Evolutionary conservation across 2,329 filamentous ascomycete species (phyloP).

Genomic region (Fusarium temperatum): DNA sequence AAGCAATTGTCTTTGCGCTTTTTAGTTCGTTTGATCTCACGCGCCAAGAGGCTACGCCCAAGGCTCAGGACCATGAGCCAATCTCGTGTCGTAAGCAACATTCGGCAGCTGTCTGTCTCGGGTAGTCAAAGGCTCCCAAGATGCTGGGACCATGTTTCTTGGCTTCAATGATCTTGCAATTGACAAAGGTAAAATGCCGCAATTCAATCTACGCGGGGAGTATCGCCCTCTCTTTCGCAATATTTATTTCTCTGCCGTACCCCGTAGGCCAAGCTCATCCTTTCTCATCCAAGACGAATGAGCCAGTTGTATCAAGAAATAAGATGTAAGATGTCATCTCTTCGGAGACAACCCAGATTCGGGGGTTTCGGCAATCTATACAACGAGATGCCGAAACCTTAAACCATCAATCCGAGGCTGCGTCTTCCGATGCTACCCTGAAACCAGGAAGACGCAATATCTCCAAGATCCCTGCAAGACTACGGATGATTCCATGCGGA

Average conservation of each 20-base stretch:
- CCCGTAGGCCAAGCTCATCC: accelerated
- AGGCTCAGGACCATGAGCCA: background rate
- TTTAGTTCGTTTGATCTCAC: background rate
- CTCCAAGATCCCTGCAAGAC: background rate
- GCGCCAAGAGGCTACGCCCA: background rate
- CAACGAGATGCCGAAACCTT: background rate
- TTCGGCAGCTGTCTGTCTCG: background rate
- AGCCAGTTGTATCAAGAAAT: accelerated
- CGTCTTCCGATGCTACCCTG: background rate
- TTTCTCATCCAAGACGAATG: background rate
- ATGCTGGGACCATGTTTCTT: background rate
- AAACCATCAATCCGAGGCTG: background rate
- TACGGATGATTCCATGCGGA: no score
- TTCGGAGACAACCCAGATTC: background rate
- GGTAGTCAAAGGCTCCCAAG: background rate
- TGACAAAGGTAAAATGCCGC: accelerated
- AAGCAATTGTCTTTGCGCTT: no score
- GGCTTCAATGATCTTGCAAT: background rate
- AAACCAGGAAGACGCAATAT: background rate
- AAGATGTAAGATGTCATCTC: no score
- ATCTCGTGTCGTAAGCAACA: background rate
- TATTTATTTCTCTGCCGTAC: accelerated
- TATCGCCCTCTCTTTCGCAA: no score
- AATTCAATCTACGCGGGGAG: background rate
- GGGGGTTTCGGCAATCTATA: background rate